phyloP scores from a whole-genome alignment of 73 alveolate genomes.

The Diophrys sp. region DNA sequence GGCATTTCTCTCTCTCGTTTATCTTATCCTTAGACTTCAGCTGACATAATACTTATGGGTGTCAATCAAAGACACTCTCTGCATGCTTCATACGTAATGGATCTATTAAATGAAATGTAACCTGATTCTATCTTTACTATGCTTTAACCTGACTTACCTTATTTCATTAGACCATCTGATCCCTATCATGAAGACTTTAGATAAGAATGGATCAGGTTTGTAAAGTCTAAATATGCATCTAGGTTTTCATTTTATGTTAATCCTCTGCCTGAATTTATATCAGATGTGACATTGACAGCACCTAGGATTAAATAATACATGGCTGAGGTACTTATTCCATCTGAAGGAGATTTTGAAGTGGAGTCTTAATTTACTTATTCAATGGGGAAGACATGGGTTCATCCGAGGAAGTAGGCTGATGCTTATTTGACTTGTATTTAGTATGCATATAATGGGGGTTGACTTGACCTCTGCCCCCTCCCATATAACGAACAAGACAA shows the following conservation, averaged over 20 bases:
- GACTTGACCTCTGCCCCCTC: too few species aligned
- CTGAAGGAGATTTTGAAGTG: constrained; percentile 34
- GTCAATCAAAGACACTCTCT: constrained; percentile 13
- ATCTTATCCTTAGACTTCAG: constrained; percentile 12
- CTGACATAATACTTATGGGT: constrained; percentile 40
- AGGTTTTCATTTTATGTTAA: constrained; percentile 35
- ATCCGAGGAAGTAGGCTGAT: constrained; percentile 33
- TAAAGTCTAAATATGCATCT: constrained; percentile 19
- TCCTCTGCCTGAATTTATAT: constrained; percentile 48
- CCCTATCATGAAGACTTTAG: constrained; percentile 9
- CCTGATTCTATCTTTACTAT: constrained; percentile 46
- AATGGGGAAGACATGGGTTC: constrained; percentile 3
- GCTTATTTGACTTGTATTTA: constrained; percentile 52
- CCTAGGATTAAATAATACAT: constrained; percentile 26
- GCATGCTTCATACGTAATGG: constrained; percentile 41
- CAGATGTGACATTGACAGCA: constrained; percentile 36
- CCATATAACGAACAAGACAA: constrained; percentile 20
- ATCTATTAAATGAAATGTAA: constrained; percentile 14
- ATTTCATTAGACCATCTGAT: constrained; percentile 36
- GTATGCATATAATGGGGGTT: constrained; percentile 43
- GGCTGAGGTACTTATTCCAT: constrained; percentile 23
- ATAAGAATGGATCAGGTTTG: constrained; percentile 11
- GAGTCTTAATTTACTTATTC: constrained; percentile 34
- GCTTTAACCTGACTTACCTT: constrained; percentile 63
- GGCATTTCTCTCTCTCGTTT: neutral